These are phyloP conservation scores for Anthracocystis setariae DNA, from an alignment of 1,284 basidiomycete genomes.

Conservation along the genomic window DNA sequence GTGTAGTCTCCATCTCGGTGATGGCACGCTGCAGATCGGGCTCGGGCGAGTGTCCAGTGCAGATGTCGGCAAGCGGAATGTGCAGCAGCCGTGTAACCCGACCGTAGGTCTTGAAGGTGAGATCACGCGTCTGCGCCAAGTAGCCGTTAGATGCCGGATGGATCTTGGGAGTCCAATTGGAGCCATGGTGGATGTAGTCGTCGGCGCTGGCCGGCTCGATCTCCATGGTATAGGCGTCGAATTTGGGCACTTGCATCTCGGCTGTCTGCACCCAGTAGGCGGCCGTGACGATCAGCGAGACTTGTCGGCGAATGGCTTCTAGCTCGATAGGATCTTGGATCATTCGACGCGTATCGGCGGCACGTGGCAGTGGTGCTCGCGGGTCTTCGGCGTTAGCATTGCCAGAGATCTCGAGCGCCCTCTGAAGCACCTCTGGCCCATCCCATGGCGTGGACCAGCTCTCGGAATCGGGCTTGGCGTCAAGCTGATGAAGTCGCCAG, in stretches of 20 bases:
- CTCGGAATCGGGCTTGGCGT: constrained; percentile 41
- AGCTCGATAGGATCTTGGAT: constrained; percentile 47
- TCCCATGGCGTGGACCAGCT: constrained; percentile 43
- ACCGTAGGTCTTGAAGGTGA: constrained; percentile 47
- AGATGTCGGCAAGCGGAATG: constrained; percentile 51
- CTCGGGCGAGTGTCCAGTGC: constrained; percentile 48
- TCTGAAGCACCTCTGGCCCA: constrained; percentile 38
- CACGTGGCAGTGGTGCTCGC: constrained; percentile 40
- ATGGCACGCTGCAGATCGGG: constrained; percentile 56
- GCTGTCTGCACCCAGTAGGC: constrained; percentile 50
- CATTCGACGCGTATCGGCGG: constrained; percentile 36
- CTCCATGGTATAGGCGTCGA: constrained; percentile 47
- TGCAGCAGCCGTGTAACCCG: constrained; percentile 53
- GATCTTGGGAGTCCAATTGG: constrained; percentile 49
- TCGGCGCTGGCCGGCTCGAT: constrained; percentile 42
- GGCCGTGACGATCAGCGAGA: constrained; percentile 33
- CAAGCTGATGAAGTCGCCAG: constrained; percentile 54
- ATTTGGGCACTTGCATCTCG: constrained; percentile 48
- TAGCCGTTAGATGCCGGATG: constrained; percentile 43
- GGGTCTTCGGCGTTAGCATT: constrained; percentile 29
- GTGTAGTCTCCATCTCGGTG: constrained; percentile 50
- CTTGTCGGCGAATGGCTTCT: constrained; percentile 36
- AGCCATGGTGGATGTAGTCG: constrained; percentile 54
- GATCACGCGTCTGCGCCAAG: constrained; percentile 42
- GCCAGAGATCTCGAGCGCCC: constrained; percentile 41